Percentiles rank a stretch among this genome's conserved stretches.
phyloP scores from a whole-genome alignment of 2,329 filamentous ascomycete genomes.

The Colletotrichum siamense region DNA sequence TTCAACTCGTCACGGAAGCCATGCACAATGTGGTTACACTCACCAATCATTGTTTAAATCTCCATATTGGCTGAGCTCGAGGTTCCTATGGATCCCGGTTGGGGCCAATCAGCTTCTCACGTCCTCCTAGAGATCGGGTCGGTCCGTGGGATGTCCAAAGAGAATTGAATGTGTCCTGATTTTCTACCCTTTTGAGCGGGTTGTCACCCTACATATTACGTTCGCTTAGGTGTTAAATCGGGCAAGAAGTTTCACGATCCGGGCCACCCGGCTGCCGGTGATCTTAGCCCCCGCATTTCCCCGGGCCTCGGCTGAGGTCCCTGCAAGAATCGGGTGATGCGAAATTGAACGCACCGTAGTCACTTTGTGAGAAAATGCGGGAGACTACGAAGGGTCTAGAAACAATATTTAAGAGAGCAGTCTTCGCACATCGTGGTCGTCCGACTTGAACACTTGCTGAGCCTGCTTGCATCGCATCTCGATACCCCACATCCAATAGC shows the following conservation, averaged over 20 bases:
- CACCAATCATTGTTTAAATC: background rate
- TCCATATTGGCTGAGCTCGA: background rate
- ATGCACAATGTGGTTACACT: background rate
- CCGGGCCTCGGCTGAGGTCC: background rate
- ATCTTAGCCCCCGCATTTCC: background rate
- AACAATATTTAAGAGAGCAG: background rate
- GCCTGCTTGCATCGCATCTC: too few species aligned
- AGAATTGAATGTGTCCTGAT: background rate
- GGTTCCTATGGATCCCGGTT: background rate
- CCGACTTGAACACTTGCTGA: background rate
- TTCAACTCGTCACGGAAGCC: background rate
- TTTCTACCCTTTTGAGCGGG: background rate
- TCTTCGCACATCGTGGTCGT: too few species aligned
- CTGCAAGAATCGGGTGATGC: constrained; percentile 1
- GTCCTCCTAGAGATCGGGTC: background rate
- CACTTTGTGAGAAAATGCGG: background rate
- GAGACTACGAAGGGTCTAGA: background rate
- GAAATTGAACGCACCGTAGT: background rate
- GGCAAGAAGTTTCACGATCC: background rate
- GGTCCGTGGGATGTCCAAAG: background rate
- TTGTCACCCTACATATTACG: background rate
- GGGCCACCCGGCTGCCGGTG: background rate
- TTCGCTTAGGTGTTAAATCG: background rate
- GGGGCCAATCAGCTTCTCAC: background rate
- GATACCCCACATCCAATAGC: background rate